phyloP scores from a whole-genome alignment of 2,329 filamentous ascomycete genomes.

The Fusarium foetens region DNA sequence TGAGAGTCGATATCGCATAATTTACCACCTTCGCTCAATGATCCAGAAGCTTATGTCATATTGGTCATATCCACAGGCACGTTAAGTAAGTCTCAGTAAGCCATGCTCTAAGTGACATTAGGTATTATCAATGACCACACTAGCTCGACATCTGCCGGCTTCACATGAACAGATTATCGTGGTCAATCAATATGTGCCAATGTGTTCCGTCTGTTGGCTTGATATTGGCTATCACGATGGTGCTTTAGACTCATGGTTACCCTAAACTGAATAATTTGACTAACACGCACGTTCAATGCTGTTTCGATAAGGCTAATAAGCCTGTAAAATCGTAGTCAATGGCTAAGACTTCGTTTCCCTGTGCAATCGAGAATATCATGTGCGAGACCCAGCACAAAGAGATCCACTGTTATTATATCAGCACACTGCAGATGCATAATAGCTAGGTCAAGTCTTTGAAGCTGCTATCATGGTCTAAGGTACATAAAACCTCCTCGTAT shows the following conservation, averaged over 20 bases:
- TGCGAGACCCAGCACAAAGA: not conserved
- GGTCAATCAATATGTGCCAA: not conserved
- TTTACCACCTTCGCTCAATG: not conserved
- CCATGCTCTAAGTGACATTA: constrained; percentile 1
- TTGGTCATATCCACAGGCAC: constrained; percentile 1
- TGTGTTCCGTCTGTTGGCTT: not conserved
- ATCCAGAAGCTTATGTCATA: constrained; percentile 4
- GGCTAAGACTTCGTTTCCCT: not conserved
- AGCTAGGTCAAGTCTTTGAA: not conserved
- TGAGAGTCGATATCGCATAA: not conserved
- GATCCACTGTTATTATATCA: not conserved
- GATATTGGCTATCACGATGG: not conserved
- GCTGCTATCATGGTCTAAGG: not conserved
- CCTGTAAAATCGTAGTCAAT: not conserved
- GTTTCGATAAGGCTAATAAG: not conserved
- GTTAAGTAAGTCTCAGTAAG: constrained; percentile 29
- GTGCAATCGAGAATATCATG: not conserved
- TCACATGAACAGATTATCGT: not conserved
- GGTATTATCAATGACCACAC: not conserved
- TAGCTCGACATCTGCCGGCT: not conserved
- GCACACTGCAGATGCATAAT: not conserved
- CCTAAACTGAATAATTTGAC: not conserved
- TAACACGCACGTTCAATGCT: not conserved
- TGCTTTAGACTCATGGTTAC: not conserved
- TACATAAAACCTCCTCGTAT: not conserved